phyloP scores from a whole-genome alignment of 2,329 filamentous ascomycete species.

The Microsporum canis region DNA sequence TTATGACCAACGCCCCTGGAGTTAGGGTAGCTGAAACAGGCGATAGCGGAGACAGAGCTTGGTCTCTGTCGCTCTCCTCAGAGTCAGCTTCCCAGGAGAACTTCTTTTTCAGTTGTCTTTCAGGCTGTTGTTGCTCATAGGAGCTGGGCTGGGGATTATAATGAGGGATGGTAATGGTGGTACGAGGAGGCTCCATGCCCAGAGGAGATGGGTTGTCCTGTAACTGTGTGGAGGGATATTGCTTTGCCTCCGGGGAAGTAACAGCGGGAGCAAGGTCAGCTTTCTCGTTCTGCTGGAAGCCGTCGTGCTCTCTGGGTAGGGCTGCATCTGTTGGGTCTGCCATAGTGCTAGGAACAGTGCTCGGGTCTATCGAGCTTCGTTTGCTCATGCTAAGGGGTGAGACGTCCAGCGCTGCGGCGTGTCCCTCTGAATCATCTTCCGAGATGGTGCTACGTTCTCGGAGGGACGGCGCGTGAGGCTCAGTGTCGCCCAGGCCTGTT shows the following conservation, averaged over 20 bases:
- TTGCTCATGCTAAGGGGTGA: not conserved
- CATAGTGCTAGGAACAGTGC: not conserved
- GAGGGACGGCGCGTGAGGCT: not conserved
- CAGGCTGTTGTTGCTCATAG: not conserved
- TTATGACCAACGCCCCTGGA: not conserved
- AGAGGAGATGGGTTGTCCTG: not conserved
- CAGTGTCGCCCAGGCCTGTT: not conserved
- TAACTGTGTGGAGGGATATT: not conserved
- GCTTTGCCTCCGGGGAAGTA: not conserved
- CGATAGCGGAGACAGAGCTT: not conserved
- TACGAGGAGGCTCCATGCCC: not conserved
- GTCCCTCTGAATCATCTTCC: not conserved
- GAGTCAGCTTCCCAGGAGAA: conserved; percentile 35
- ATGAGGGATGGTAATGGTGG: not conserved
- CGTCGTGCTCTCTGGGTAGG: not conserved
- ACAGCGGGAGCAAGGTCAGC: not conserved
- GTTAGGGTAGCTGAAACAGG: not conserved
- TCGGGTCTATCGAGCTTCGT: not conserved
- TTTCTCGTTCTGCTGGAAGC: not conserved
- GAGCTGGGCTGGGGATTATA: not conserved
- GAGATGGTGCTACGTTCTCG: not conserved
- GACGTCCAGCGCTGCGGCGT: not conserved
- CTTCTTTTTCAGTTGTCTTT: conserved; percentile 21
- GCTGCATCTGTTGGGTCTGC: not conserved
- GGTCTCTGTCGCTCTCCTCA: conserved; percentile 7